Conservation (phyloP, 257 asterid genomes). For the Solanum okadae region DNA sequence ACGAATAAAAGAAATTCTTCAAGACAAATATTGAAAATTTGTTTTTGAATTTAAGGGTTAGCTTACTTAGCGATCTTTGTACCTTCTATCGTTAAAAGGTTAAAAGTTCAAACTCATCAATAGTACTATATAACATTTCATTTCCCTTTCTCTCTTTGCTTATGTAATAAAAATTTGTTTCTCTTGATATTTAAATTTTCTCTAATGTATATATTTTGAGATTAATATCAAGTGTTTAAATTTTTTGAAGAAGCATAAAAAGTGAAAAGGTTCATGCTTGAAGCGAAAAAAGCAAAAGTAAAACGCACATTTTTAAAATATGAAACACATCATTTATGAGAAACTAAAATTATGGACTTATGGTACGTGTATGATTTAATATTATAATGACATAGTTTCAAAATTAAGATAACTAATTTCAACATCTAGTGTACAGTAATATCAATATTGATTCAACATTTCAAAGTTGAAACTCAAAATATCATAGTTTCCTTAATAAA, state of each 20-base stretch:
- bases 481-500: background rate
- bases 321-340: background rate
- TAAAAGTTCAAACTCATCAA: background rate
- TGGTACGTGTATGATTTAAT: background rate
- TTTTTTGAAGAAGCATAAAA: background rate
- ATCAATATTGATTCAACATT: background rate
- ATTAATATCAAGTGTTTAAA: background rate
- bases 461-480: background rate
- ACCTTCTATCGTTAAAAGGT: too few species aligned
- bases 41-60: background rate
- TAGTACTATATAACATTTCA: background rate
- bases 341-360: background rate
- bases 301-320: background rate
- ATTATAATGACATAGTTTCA: too few species aligned
- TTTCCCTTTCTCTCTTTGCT: background rate
- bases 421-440: too few species aligned
- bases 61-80: background rate
- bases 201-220: background rate
- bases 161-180: background rate
- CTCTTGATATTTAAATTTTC: background rate
- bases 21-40: background rate
- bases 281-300: background rate
- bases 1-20: background rate
- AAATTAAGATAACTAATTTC: background rate
- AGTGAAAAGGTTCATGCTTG: background rate